A percentile compares a stretch with the other conserved stretches of the same genome.
Conservation (phyloP, 1,284 basidiomycete genomes). For the Pyrrhoderma noxium region DNA sequence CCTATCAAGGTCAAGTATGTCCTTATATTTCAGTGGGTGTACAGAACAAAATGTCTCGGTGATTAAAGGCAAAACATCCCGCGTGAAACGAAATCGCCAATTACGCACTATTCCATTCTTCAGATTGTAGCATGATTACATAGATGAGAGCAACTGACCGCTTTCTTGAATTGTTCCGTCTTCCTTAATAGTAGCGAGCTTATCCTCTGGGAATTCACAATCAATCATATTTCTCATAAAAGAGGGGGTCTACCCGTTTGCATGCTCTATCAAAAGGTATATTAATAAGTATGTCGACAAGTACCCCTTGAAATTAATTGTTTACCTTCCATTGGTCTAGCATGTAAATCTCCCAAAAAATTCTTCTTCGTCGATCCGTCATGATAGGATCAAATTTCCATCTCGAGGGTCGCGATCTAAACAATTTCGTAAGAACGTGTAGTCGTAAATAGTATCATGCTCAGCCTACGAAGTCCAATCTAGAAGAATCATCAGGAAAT, state of each 20-base stretch:
- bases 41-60: constrained; percentile 10
- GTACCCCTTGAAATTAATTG: no score
- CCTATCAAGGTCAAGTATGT: constrained; percentile 19
- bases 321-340: constrained; percentile 11
- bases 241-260: constrained; percentile 10
- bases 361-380: constrained; percentile 4
- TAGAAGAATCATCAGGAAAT: neutral
- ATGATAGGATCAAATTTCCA: constrained; percentile 8
- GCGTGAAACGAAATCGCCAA: constrained; percentile 17
- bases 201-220: constrained; percentile 15
- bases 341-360: constrained; percentile 13
- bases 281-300: neutral
- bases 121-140: neutral
- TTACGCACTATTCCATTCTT: constrained; percentile 7
- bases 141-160: neutral
- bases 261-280: constrained; percentile 4
- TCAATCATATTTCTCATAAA: constrained; percentile 8
- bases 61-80: constrained; percentile 11
- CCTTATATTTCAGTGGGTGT: constrained; percentile 15
- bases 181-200: constrained; percentile 2
- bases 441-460: neutral
- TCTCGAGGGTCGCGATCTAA: constrained; percentile 15
- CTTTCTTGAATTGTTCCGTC: constrained; percentile 9
- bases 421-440: neutral
- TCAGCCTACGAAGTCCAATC: constrained; percentile 14